Base-by-base conservation (phyloP, 495 filamentous ascomycete genomes). In the Penicillium fimorum region DNA sequence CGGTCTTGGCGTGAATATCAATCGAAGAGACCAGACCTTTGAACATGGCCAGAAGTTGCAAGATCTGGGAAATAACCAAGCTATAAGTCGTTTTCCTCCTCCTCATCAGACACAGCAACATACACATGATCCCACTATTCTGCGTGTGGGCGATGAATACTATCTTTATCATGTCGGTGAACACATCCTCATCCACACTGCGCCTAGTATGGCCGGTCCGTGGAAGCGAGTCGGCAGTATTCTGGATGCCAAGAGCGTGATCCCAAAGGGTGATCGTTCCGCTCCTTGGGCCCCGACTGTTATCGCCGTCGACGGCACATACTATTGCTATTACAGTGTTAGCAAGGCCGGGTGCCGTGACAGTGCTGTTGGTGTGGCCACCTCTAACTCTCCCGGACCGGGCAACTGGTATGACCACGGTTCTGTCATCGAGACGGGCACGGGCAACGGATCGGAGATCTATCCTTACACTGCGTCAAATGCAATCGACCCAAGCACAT, bases 271-370 rank as follows among this genome's bases (percentile, higher is more conserved):
- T 25, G 68, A 76, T 44, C 71, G 70, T 22, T 61, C 57, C 12
- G 65, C 56, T 8, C 75, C 73, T 5, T 78, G 75, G 87, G 88
- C 89, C 0, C 87, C 88, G 0, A 84, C 86, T 41, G 82, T 89
- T 10, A 57, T 76, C 42, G 61, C 78, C 6, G 67, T 87, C 5
- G 79, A 79, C 47, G 74, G 62, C 11, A 76, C 67, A 2, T 92
- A 87, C 71, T 87, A 89, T 63, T 79, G 88, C 55, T 92, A 87
- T 76, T 93, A 92, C 73, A 74, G 84, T 10, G 84, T 91, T 32
- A 83, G 78, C 57, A 77, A 78, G 35, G 85, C 88, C 53, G 87
- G 89, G 2, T 83, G 79, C 24, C 85, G 88, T 35, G 72, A 80
- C 66, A 85, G 81, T n/a, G 82, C 84, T 38, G 85, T 91, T 55